A percentile compares a stretch with the other conserved stretches of the same genome.
Conservation (phyloP, 495 filamentous ascomycete species). For the Acidomyces sp. region DNA sequence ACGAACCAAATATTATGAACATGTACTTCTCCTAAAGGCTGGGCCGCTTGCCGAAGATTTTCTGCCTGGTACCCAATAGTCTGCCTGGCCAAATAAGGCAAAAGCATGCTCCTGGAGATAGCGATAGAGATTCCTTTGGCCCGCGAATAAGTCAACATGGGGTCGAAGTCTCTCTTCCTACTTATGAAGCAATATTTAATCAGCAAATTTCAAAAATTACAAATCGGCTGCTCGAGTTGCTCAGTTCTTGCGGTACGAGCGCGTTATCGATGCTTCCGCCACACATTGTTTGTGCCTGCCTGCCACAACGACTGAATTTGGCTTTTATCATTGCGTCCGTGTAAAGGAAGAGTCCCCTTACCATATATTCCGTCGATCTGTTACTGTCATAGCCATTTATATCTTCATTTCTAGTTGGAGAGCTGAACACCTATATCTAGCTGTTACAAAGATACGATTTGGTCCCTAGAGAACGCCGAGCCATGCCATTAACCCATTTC, state of each 20-base stretch:
- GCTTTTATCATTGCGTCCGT: background rate
- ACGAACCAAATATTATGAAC: too few relatives aligned
- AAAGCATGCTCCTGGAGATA: background rate
- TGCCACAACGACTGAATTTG: constrained; percentile 1
- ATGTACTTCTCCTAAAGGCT: too few relatives aligned
- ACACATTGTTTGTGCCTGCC: constrained; percentile 11
- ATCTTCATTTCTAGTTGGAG: background rate
- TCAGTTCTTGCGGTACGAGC: background rate
- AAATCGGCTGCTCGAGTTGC: background rate
- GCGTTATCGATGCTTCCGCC: constrained; percentile 9
- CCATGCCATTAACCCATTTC: too few relatives aligned
- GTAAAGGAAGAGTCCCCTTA: background rate
- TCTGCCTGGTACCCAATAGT: too few relatives aligned
- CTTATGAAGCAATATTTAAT: too few relatives aligned
- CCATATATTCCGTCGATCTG: background rate
- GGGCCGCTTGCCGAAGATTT: too few relatives aligned
- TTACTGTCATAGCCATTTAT: background rate
- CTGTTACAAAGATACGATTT: background rate
- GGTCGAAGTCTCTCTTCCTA: too few relatives aligned
- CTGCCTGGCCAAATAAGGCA: too few relatives aligned
- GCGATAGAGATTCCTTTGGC: background rate
- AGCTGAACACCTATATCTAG: background rate
- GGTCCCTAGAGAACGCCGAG: too few relatives aligned
- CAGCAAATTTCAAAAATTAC: background rate
- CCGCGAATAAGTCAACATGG: background rate